These are phyloP conservation scores for Pythium scleroteichum DNA, from an alignment of 352 stramenopile species.

Conservation along the genomic window DNA sequence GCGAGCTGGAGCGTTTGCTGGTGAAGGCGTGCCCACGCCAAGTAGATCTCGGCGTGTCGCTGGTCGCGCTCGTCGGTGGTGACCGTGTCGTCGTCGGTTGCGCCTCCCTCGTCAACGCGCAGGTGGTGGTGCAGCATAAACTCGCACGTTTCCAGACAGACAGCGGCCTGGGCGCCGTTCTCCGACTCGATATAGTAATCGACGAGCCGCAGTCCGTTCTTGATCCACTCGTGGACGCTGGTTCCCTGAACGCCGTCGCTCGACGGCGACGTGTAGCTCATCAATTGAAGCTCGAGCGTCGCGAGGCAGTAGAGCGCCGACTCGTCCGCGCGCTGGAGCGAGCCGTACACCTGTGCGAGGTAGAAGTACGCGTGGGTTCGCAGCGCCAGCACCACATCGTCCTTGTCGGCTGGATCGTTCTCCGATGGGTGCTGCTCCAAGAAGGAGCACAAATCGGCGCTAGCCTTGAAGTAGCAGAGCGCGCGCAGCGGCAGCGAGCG, in stretches of 20 bases:
- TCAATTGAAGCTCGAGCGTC: conserved; percentile 67
- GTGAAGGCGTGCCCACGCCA: conserved; percentile 57
- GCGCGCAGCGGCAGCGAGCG: conserved; percentile 43
- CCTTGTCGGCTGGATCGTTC: conserved; percentile 11
- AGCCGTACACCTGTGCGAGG: conserved; percentile 67
- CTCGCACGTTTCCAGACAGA: conserved; percentile 50
- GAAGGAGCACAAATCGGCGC: conserved; percentile 25
- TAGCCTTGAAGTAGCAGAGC: conserved; percentile 58
- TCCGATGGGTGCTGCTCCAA: neutral
- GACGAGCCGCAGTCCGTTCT: conserved; percentile 54
- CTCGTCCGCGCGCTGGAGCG: conserved; percentile 44
- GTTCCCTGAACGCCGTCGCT: conserved; percentile 12
- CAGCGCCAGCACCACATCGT: conserved; percentile 18
- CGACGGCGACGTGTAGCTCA: conserved; percentile 15
- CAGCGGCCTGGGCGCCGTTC: conserved; percentile 42
- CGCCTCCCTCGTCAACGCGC: conserved; percentile 1
- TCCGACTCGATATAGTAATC: conserved; percentile 62
- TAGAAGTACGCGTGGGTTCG: conserved; percentile 70
- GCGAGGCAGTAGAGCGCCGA: conserved; percentile 62
- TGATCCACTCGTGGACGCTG: conserved; percentile 51
- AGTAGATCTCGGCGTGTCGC: conserved; percentile 39
- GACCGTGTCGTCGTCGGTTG: conserved; percentile 9
- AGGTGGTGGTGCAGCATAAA: conserved; percentile 37
- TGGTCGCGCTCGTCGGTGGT: conserved; percentile 29
- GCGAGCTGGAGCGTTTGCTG: conserved; percentile 47